Percentiles rank a stretch among this genome's conserved stretches.
Conservation (phyloP, 768 basidiomycete genomes). For the Kwoniella heveanensis region DNA sequence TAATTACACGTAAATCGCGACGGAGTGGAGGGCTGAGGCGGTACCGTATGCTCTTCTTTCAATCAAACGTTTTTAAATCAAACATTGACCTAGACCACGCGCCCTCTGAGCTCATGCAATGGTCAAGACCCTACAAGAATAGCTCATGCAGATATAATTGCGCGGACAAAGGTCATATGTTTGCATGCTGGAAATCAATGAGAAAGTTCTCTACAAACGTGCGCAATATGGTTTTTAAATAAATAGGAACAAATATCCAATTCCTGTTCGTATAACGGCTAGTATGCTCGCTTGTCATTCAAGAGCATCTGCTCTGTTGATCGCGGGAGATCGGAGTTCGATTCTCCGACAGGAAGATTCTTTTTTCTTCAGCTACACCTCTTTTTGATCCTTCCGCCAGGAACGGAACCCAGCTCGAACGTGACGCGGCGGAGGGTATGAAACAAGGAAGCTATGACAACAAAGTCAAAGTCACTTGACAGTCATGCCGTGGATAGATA, state of each 20-base stretch:
- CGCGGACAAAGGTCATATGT: no score
- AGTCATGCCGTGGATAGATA: not conserved
- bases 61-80: no score
- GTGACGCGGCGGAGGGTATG: not conserved
- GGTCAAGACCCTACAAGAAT: no score
- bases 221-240: not conserved
- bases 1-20: no score
- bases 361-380: not conserved
- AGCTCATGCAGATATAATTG: no score
- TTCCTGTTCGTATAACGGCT: constrained; percentile 26
- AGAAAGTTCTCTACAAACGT: no score
- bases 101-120: no score
- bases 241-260: constrained; percentile 5
- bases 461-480: not conserved
- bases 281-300: constrained; percentile 25
- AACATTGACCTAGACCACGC: no score
- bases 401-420: not conserved
- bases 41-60: no score
- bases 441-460: no score
- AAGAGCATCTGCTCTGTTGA: not conserved
- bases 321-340: constrained; percentile 26
- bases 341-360: constrained; percentile 21
- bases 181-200: no score
- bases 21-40: no score
- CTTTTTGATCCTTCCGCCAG: not conserved